Evolutionary conservation across 306 rosid species (phyloP), one percentile per base, ranked within the genome.

Genomic region (Oemleria cerasiformis): DNA sequence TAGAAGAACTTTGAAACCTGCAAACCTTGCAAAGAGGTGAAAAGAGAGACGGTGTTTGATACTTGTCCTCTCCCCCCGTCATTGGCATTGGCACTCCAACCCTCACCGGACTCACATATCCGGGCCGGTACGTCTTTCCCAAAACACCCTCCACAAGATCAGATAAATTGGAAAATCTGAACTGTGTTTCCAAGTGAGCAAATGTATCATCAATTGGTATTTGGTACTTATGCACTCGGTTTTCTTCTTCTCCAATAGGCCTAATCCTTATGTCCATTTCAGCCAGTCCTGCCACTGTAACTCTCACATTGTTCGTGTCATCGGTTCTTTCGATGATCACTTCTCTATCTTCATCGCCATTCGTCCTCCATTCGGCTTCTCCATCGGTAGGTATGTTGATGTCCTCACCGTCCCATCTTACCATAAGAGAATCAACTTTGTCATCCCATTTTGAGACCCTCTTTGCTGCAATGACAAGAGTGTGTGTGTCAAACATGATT

Each of bases 31-130:
- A 90, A 12, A 77, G 47, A 54, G 91, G 74, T 8, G 89, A 85
- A 69, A 69, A 73, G 44, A 90, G 79, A 38, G 88, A 85, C 3
- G 79, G 58, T 2, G 89, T 84, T 21, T 76, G 75, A 76, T 90
- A 90, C 78, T 77, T 90, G 76, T 84, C 79, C 77, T 90, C 96
- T 17, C 96, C 89, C 57, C 92, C 91, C 89, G 85, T 87, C 88
- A 45, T 65, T 5, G 56, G 94, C 96, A 86, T 88, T 15, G 84
- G 68, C 72, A 90, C 94, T 11, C 94, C 86, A 67, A 82, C 77
- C 81, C 88, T 90, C 0, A 84, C 94, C 17, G 92, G 85, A 76
- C 87, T 90, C 71, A 84, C 81, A 58, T 90, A 88, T 6, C 81
- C 82, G 20, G 90, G 87, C 77, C 87, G 74, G 70, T 88, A 90